Conservation (phyloP, 768 basidiomycete genomes). For the Termitomyces sp. region DNA sequence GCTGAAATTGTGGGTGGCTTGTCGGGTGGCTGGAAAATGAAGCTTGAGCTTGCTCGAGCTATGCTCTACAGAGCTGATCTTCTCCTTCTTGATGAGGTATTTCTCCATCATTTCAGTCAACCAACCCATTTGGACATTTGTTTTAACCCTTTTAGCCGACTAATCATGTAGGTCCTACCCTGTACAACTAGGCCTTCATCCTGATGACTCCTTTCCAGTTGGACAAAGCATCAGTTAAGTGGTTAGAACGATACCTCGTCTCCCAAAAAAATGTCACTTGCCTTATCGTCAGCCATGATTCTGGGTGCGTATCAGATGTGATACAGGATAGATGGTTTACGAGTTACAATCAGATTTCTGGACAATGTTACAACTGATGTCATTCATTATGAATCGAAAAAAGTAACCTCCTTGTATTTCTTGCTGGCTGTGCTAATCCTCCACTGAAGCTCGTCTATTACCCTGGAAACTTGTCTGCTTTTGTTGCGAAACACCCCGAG, state of each 20-base stretch:
- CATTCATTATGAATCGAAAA: constrained; percentile 95
- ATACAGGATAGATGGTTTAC: constrained; percentile 6
- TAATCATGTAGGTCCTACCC: constrained; percentile 64
- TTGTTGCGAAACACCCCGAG: constrained; percentile 87
- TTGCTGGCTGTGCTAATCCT: constrained; percentile 6
- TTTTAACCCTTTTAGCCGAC: constrained; percentile 52
- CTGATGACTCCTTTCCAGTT: constrained; percentile 36
- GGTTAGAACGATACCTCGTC: constrained; percentile 87
- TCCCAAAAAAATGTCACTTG: constrained; percentile 82
- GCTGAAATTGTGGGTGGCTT: constrained; percentile 80
- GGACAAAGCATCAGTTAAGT: constrained; percentile 79
- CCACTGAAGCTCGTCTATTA: constrained; percentile 77
- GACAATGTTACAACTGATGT: constrained; percentile 96
- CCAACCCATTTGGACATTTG: not conserved
- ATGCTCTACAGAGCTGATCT: constrained; percentile 95
- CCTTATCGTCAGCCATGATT: constrained; percentile 95
- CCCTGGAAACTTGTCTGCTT: constrained; percentile 84
- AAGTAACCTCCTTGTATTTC: constrained; percentile 33
- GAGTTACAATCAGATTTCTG: constrained; percentile 57
- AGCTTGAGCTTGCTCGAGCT: constrained; percentile 89
- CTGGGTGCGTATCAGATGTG: constrained; percentile 53
- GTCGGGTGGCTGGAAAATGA: constrained; percentile 99
- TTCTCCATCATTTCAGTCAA: not conserved
- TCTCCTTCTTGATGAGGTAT: constrained; percentile 78
- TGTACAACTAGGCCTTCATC: not conserved